phyloP scores from a whole-genome alignment of 768 basidiomycete genomes.

The Boletus edulis region DNA sequence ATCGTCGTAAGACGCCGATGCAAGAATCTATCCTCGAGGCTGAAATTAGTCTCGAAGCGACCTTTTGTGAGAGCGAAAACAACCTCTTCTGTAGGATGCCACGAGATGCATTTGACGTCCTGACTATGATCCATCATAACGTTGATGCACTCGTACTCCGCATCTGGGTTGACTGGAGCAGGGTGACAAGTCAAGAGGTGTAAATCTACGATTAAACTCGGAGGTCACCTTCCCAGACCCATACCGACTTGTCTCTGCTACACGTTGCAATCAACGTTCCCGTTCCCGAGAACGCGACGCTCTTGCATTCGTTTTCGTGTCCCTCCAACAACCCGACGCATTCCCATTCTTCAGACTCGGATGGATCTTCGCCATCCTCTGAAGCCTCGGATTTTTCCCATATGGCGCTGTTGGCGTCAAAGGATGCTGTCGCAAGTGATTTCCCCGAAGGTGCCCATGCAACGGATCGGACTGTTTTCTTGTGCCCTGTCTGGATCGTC shows the following conservation, averaged over 20 bases:
- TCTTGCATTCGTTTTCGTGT: constrained; percentile 94
- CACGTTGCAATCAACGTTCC: constrained; percentile 87
- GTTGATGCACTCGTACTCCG: constrained; percentile 91
- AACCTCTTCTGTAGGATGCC: constrained; percentile 96
- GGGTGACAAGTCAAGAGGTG: not conserved
- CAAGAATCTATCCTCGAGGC: constrained; percentile 68
- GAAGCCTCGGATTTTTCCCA: constrained; percentile 70
- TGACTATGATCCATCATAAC: constrained; percentile 97
- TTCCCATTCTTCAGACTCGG: constrained; percentile 70
- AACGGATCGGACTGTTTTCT: constrained; percentile 80
- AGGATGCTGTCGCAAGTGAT: constrained; percentile 88
- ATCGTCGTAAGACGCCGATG: constrained; percentile 96
- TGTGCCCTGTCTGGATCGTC: constrained; percentile 80
- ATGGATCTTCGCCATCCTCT: constrained; percentile 33
- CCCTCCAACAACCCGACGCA: constrained; percentile 86
- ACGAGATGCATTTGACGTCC: constrained; percentile 92
- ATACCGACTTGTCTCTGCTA: constrained; percentile 95
- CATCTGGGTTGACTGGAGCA: constrained; percentile 75
- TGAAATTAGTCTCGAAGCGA: constrained; percentile 6
- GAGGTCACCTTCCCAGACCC: constrained; percentile 93
- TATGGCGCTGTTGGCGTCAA: constrained; percentile 88
- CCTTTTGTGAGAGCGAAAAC: not conserved
- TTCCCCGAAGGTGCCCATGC: constrained; percentile 57
- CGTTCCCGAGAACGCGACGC: constrained; percentile 78
- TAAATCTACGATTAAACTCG: not conserved